These are phyloP conservation scores for Thermothielavioides terrestris DNA, from an alignment of 495 filamentous ascomycete genomes.

Conservation along the genomic window DNA sequence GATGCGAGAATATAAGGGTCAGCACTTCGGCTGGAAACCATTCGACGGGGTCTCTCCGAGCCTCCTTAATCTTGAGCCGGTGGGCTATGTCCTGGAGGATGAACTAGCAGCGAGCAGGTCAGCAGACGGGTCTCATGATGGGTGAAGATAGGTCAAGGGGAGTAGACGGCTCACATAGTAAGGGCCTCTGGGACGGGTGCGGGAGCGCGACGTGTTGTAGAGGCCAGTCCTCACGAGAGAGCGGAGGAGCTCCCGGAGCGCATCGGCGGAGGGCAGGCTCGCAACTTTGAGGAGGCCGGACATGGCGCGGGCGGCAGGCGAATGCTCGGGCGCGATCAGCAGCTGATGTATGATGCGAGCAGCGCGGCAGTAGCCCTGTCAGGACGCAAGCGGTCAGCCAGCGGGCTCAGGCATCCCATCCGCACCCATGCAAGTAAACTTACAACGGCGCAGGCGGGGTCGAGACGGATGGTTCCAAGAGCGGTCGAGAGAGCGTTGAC, in stretches of 20 bases:
- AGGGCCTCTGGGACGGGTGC: too few species aligned
- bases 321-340: too few species aligned
- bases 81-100: slow-evolving; percentile 19
- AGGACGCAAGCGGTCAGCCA: too few species aligned
- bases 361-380: slow-evolving; percentile 24
- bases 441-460: slow-evolving; percentile 14
- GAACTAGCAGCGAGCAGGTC: slow-evolving; percentile 1
- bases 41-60: slow-evolving; percentile 15
- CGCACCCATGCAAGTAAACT: too few species aligned
- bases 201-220: too few species aligned
- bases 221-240: too few species aligned
- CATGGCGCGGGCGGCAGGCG: too few species aligned
- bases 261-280: too few species aligned
- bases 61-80: slow-evolving; percentile 7
- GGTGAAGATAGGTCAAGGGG: background rate
- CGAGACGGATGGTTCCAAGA: slow-evolving; percentile 18
- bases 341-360: slow-evolving; percentile 16
- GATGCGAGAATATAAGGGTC: slow-evolving; percentile 14
- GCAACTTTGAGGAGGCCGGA: too few species aligned
- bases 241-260: too few species aligned
- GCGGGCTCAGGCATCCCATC: too few species aligned
- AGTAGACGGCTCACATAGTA: too few species aligned
- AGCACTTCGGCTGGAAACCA: slow-evolving; percentile 20
- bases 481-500: slow-evolving; percentile 20
- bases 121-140: background rate